These are phyloP conservation scores for Punica granatum DNA, from an alignment of 345 rosid genomes.

Conservation along the genomic window DNA sequence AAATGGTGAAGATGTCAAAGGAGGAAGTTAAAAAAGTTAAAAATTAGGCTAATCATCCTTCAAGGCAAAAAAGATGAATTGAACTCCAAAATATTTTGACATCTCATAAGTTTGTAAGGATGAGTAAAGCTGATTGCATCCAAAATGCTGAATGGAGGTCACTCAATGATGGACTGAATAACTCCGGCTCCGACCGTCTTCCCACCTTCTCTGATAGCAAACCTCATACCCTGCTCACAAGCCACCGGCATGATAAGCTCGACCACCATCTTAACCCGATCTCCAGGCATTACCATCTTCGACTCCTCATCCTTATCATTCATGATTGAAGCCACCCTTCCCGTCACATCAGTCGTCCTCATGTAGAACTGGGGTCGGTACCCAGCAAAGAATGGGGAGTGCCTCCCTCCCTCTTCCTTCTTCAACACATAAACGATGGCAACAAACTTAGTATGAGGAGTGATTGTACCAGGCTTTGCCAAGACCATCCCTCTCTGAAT, in stretches of 20 bases:
- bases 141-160: not conserved
- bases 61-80: not conserved
- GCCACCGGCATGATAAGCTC: constrained; percentile 24
- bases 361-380: constrained; percentile 41
- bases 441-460: constrained; percentile 18
- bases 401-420: constrained; percentile 23
- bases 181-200: constrained; percentile 20
- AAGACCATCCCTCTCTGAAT: constrained; percentile 23
- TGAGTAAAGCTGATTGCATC: too few species aligned
- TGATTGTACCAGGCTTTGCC: constrained; percentile 21
- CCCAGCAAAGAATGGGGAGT: constrained; percentile 20
- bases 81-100: not conserved
- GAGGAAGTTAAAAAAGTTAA: too few species aligned
- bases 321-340: constrained; percentile 19
- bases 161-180: constrained; percentile 17
- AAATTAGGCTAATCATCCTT: not conserved
- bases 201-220: constrained; percentile 22
- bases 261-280: constrained; percentile 23
- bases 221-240: constrained; percentile 19
- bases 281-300: constrained; percentile 22
- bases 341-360: constrained; percentile 44
- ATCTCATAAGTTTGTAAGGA: not conserved
- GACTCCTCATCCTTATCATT: constrained; percentile 22
- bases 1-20: not conserved
- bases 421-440: constrained; percentile 23